Evolutionary conservation across 257 asterid genomes (phyloP), one percentile per base, ranked within the genome.

Genomic region (Eucommia ulmoides): DNA sequence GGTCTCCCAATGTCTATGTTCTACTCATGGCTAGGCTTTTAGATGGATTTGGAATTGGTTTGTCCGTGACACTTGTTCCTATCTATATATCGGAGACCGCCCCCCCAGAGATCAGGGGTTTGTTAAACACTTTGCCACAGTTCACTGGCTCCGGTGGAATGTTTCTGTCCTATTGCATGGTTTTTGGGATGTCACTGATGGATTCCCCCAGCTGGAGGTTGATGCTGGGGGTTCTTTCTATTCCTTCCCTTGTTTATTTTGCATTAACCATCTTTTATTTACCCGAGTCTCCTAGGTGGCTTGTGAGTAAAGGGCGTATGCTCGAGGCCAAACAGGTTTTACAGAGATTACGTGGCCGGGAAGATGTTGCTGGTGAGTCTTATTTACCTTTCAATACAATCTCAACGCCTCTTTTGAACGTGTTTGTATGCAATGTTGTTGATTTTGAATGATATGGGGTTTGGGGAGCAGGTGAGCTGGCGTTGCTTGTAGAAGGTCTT

Each of bases 221-320:
- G 55, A 79, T 77, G 83, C 89, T 82, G 14, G 88, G 78, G 10
- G 56, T 79, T 52, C 74, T 76, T 22, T 65, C 72, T 14, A 47
- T 53, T 22, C 88, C 93, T 3, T 71, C 88, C 23, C 6, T 82
- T 23, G 4, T 76, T 8, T 79, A 76, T 59, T 79, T 64, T 53
- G 68, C 35, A 0, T 33, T 79, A 44, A 60, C 77, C 0, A 33
- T 65, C 3, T 61, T 76, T 58, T 82, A 59, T 66, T 66, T 82
- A 69, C 93, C 93, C 0, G 93, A 82, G 59, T 82, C 93, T 46
- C 93, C 93, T 0, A 74, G 93, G 52, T 82, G 93, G 93, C 85
- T 82, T 12, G 78, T 82, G 14, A 79, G 79, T 55, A 82, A 82
- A 67, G 88, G 93, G 18, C 35, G 73, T 44, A 63, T 68, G 76